Evolutionary conservation across 495 filamentous ascomycete genomes (phyloP).

Genomic region (Aspergillus haitiensis): DNA sequence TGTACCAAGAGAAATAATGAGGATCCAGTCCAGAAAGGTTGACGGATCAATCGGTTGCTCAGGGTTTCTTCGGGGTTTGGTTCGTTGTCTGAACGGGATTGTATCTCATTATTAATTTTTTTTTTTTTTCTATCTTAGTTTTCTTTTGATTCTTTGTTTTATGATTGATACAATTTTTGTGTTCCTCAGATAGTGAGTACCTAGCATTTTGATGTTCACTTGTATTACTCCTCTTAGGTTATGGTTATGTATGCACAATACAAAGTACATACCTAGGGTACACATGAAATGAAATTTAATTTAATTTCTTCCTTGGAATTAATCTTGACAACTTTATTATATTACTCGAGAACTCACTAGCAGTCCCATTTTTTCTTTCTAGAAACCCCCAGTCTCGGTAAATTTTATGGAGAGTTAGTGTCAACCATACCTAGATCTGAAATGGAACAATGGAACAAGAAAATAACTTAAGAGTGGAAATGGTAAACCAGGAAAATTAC

Average conservation of each 20-base stretch:
- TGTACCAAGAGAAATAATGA: neutral
- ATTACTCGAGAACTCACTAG: neutral
- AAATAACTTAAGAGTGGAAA: too few relatives aligned
- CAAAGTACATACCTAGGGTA: too few relatives aligned
- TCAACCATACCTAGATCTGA: neutral
- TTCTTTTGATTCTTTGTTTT: neutral
- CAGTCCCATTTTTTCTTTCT: neutral
- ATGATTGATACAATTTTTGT: neutral
- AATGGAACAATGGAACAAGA: neutral
- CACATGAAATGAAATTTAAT: too few relatives aligned
- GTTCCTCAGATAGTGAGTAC: neutral
- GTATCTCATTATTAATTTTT: neutral
- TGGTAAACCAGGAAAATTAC: too few relatives aligned
- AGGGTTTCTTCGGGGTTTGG: slow-evolving; percentile 1
- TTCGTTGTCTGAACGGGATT: neutral
- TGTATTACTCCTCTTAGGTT: too few relatives aligned
- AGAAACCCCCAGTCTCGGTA: slow-evolving; percentile 1
- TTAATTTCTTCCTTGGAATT: neutral
- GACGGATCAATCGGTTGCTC: slow-evolving; percentile 1
- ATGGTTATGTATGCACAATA: too few relatives aligned
- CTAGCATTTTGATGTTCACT: too few relatives aligned
- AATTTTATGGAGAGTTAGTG: neutral
- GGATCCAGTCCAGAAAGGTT: neutral
- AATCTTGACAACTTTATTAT: neutral
- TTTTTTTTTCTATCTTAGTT: neutral